phyloP scores from a whole-genome alignment of 192 early-diverging fungal genomes.

The Dimargaris xerosporica region DNA sequence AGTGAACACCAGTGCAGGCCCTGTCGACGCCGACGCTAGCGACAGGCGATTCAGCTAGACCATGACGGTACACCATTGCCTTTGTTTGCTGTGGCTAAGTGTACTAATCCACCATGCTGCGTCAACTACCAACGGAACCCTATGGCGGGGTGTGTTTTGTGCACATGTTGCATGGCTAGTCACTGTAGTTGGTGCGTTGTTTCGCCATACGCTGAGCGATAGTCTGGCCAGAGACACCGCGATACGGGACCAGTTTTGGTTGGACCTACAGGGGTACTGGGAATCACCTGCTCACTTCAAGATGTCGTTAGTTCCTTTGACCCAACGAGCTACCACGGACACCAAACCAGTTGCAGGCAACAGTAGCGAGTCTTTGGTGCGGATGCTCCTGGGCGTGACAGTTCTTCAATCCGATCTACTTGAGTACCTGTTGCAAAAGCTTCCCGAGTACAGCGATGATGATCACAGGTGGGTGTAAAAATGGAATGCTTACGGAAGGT shows the following conservation, averaged over 20 bases:
- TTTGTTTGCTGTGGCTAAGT: too few relatives aligned
- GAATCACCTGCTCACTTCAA: conserved; percentile 4
- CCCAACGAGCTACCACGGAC: neutral
- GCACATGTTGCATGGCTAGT: neutral
- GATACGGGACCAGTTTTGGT: neutral
- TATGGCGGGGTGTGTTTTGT: too few relatives aligned
- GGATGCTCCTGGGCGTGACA: conserved; percentile 41
- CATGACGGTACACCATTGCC: too few relatives aligned
- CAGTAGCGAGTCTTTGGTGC: conserved; percentile 36
- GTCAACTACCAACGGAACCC: too few relatives aligned
- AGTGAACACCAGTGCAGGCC: too few relatives aligned
- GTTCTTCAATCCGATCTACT: conserved; percentile 38
- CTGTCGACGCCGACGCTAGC: too few relatives aligned
- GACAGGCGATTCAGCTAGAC: too few relatives aligned
- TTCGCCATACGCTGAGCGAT: neutral
- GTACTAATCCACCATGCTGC: too few relatives aligned
- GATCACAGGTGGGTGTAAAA: conserved; percentile 20
- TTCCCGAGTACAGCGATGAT: conserved; percentile 41
- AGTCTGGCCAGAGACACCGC: neutral
- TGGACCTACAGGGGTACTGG: conserved; percentile 2
- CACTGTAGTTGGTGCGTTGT: neutral
- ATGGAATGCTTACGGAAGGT: neutral
- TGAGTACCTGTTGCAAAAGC: conserved; percentile 33
- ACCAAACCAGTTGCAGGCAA: too few relatives aligned
- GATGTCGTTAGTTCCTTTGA: conserved; percentile 4